Evolutionary conservation across 2,329 filamentous ascomycete species (phyloP), one percentile per base, ranked within the genome.

Genomic region (Trichoderma oligosporum): DNA sequence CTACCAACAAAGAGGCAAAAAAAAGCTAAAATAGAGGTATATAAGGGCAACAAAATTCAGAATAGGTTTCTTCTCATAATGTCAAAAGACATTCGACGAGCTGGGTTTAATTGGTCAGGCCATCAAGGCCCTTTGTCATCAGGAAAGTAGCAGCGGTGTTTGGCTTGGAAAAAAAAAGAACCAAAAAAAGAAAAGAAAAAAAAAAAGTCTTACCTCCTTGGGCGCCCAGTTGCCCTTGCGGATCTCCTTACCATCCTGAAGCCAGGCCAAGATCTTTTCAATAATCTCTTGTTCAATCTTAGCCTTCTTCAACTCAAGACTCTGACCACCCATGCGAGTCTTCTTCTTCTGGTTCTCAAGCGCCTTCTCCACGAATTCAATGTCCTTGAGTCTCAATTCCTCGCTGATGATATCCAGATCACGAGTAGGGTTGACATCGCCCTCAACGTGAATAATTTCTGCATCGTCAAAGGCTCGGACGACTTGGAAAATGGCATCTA

Each of bases 401-500:
- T 97, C 92, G 73, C 87, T 91, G 76, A 99, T 97, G 74, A 99
- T 99, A 70, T 91, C 89, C 65, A 99, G 76, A 80, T 99, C 94
- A 71, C 94, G 87, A 60, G 89, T 84, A 31, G 94, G 95, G 77
- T 99, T 89, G 67, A 99, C 95, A 68, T 99, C 94, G 72, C 94
- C 95, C 81, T 99, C 95, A 64, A 99, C 92, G 82, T 99, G 94
- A 68, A 97, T 97, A 69, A 99, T 99, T 78, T 99, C 94, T 60
- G 93, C 94, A 80, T 99, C 94, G 71, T 99, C 95, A 77, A 99
- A 97, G 78, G 89, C 96, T 68, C 92, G 87, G 35, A 97, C 92
- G 42, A 97, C 92, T 76, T 96, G 90, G 82, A 96, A 97, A 76
- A 97, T 96, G 74, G 92, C 92, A 80, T 97, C 92, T 74, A 97